Conservation (phyloP, 257 asterid species). For the Henckelia pumila region DNA sequence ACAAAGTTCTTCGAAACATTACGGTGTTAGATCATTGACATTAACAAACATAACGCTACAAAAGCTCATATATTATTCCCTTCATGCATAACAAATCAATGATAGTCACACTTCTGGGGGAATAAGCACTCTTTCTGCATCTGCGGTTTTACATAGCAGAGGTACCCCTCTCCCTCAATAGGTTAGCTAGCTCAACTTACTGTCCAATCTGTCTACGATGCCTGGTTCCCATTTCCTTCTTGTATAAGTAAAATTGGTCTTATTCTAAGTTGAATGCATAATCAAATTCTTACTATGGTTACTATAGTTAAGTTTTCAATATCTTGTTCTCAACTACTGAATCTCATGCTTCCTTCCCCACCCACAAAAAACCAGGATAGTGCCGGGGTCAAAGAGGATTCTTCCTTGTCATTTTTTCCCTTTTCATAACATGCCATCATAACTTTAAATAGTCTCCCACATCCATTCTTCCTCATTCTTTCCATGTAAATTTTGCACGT, state of each 20-base stretch:
- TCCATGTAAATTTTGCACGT: constrained; percentile 2
- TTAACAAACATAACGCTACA: too few relatives aligned
- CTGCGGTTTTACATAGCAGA: too few relatives aligned
- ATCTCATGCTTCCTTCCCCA: too few relatives aligned
- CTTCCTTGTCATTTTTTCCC: too few relatives aligned
- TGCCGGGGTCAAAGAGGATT: too few relatives aligned
- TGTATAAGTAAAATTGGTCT: background rate
- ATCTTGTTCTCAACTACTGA: background rate
- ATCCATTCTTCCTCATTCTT: background rate
- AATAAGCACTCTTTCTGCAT: background rate
- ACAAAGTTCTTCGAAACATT: background rate
- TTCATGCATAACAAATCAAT: too few relatives aligned
- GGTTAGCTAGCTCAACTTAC: background rate
- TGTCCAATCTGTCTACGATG: background rate
- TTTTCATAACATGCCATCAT: background rate
- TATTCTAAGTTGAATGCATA: background rate
- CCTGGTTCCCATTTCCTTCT: background rate
- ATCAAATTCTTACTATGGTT: background rate
- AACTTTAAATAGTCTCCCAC: background rate
- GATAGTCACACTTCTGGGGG: background rate
- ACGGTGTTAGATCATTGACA: too few relatives aligned
- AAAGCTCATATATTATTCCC: too few relatives aligned
- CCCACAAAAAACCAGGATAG: too few relatives aligned
- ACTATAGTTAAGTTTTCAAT: background rate
- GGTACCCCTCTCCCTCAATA: too few relatives aligned